phyloP scores from a whole-genome alignment of 257 asterid genomes.

The Ophiorrhiza pumila region DNA sequence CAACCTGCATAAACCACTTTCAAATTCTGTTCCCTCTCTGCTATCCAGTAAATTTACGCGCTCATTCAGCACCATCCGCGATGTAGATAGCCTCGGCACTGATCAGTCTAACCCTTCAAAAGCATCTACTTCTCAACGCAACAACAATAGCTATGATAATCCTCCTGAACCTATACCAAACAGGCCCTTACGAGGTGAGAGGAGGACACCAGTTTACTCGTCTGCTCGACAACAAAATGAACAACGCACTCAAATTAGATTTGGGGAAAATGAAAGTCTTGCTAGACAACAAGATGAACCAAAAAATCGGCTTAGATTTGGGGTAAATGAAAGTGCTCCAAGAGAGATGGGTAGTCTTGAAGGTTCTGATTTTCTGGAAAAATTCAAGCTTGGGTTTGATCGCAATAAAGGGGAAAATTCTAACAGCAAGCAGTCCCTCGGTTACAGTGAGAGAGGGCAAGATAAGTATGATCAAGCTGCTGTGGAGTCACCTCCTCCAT shows the following conservation, averaged over 20 bases:
- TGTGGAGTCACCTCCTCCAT: slow-evolving; percentile 36
- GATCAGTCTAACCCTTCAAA: background rate
- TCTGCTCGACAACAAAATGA: slow-evolving; percentile 1
- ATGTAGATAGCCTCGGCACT: slow-evolving; percentile 2
- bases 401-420: slow-evolving; percentile 22
- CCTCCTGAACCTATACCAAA: slow-evolving; percentile 21
- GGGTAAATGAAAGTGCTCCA: slow-evolving; percentile 30
- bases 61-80: slow-evolving; percentile 14
- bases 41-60: background rate
- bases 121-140: background rate
- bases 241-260: background rate
- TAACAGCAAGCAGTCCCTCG: slow-evolving; percentile 20
- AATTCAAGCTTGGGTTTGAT: slow-evolving; percentile 68
- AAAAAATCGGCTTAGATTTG: background rate
- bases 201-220: slow-evolving; percentile 12
- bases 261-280: slow-evolving; percentile 20
- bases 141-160: background rate
- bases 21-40: background rate
- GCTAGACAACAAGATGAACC: background rate
- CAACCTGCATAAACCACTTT: background rate
- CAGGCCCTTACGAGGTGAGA: slow-evolving; percentile 20
- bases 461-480: slow-evolving; percentile 5
- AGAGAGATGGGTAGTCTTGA: slow-evolving; percentile 30
- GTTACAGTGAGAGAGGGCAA: slow-evolving; percentile 9
- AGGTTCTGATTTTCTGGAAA: slow-evolving; percentile 55